Evolutionary conservation across 805 yeast species (phyloP).

Genomic region (Priceomyces melissophilus): DNA sequence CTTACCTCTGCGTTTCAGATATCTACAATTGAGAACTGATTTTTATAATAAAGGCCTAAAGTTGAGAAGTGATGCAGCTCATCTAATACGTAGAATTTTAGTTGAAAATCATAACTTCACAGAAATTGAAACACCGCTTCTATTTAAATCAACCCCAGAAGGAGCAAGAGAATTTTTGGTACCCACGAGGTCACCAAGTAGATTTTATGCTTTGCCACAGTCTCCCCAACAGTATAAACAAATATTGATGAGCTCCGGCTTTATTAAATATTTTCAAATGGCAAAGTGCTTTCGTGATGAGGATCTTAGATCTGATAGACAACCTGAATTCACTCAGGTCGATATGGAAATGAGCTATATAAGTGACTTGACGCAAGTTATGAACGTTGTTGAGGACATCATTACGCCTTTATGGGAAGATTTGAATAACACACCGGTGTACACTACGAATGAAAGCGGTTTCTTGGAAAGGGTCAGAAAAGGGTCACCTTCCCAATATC

Average conservation of each 20-base stretch:
- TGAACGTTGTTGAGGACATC: conserved; percentile 55
- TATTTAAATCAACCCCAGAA: conserved; percentile 95
- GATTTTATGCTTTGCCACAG: conserved; percentile 89
- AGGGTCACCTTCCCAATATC: conserved; percentile 14
- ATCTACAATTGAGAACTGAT: conserved; percentile 69
- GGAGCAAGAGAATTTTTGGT: conserved; percentile 96
- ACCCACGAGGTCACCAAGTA: conserved; percentile 66
- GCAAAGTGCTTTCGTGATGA: conserved; percentile 97
- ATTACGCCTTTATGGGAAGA: conserved; percentile 55
- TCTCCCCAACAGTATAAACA: conserved; percentile 98
- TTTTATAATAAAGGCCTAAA: conserved; percentile 54
- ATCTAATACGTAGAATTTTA: conserved; percentile 41
- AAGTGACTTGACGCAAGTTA: conserved; percentile 60
- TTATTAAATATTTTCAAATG: conserved; percentile 79
- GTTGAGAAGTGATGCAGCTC: conserved; percentile 54
- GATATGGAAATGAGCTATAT: conserved; percentile 93
- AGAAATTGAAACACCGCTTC: conserved; percentile 88
- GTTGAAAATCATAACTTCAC: conserved; percentile 47
- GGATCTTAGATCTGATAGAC: conserved; percentile 90
- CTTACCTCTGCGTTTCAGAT: conserved; percentile 78
- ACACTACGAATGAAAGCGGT: conserved; percentile 30
- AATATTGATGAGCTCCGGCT: conserved; percentile 89
- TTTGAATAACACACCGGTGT: conserved; percentile 38
- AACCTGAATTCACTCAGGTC: conserved; percentile 97
- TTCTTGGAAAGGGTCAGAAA: conserved; percentile 21